These are phyloP conservation scores for Eimeria maxima DNA, from an alignment of 169 alveolate genomes.

Conservation along the genomic window DNA sequence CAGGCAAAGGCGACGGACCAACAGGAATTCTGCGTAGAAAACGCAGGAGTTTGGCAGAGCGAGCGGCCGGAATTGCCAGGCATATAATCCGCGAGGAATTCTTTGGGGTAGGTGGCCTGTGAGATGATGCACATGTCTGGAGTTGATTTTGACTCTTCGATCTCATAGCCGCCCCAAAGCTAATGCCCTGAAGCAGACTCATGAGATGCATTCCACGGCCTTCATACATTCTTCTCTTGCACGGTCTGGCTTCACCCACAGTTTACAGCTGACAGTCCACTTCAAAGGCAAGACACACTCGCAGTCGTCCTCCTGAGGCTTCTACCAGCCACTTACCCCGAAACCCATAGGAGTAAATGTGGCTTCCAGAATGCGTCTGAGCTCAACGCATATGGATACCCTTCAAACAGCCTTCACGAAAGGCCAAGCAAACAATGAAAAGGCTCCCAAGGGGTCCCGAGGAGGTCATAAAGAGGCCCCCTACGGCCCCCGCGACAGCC, in stretches of 20 bases:
- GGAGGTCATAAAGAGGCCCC: neutral
- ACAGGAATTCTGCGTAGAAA: neutral
- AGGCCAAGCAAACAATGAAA: no score
- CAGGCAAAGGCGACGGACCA: neutral
- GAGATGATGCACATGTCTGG: neutral
- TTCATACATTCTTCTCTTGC: neutral
- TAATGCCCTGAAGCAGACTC: neutral
- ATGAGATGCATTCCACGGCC: neutral
- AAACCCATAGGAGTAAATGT: no score
- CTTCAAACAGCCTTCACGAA: no score
- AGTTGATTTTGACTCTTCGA: neutral
- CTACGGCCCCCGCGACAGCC: neutral
- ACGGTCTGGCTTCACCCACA: no score
- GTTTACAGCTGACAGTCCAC: no score
- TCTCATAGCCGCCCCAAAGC: neutral
- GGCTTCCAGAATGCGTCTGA: no score
- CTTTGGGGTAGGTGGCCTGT: neutral
- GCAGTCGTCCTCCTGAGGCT: no score
- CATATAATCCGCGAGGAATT: conserved; percentile 34
- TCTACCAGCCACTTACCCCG: no score
- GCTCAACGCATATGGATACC: no score
- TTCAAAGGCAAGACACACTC: no score
- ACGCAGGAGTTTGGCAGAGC: conserved; percentile 13
- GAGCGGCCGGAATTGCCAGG: conserved; percentile 34
- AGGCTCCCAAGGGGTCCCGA: neutral